phyloP scores from a whole-genome alignment of 345 rosid species.

The Populus ilicifolia region DNA sequence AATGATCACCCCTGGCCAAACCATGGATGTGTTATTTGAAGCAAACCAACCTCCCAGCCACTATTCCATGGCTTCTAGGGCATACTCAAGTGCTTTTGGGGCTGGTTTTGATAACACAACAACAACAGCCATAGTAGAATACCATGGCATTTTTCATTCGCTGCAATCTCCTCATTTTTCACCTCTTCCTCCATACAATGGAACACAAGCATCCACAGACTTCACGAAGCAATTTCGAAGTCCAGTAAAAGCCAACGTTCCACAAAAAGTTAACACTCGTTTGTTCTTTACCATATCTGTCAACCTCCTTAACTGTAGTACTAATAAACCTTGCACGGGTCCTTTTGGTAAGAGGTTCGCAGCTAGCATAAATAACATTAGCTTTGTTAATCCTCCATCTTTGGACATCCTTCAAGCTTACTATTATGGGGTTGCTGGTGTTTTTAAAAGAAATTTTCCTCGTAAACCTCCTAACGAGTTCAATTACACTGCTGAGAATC shows the following conservation, averaged over 20 bases:
- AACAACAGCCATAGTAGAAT: conserved; percentile 16
- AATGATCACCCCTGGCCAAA: conserved; percentile 20
- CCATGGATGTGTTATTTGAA: conserved; percentile 22
- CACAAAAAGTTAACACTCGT: neutral
- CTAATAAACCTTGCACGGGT: neutral
- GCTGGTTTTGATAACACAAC: conserved; percentile 22
- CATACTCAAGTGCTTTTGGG: conserved; percentile 7
- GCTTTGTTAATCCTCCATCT: neutral
- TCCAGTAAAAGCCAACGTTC: neutral
- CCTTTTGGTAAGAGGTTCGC: neutral
- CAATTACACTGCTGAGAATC: neutral
- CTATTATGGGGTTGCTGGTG: neutral
- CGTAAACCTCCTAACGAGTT: conserved; percentile 2
- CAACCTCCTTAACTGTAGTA: neutral
- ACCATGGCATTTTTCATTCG: neutral
- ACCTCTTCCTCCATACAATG: neutral
- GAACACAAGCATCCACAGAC: neutral
- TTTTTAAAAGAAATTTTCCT: neutral
- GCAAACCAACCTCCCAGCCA: conserved; percentile 12
- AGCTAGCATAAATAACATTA: conserved; percentile 4
- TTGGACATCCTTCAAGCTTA: conserved; percentile 1
- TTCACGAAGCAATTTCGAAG: conserved; percentile 1
- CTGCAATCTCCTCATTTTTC: neutral
- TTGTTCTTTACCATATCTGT: conserved; percentile 4
- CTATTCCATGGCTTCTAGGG: conserved; percentile 21